Evolutionary conservation across 78 protist species (phyloP).

Genomic region (Dictyostelium firmibasis): DNA sequence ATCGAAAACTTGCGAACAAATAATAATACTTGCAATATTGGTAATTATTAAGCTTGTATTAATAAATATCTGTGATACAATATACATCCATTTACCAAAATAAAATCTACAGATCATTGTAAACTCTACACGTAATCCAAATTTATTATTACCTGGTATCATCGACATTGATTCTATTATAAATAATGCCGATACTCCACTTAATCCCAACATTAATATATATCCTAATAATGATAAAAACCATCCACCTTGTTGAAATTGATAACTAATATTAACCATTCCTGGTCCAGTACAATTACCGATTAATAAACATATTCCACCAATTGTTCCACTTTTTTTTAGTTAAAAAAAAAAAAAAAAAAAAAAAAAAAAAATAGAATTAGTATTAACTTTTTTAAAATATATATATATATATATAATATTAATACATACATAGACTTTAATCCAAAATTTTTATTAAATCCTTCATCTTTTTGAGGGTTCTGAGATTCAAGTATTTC

Average conservation of each 20-base stretch:
- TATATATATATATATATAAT: too few species aligned
- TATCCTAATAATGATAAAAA: conserved; percentile 8
- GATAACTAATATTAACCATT: conserved; percentile 58
- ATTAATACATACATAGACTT: conserved; percentile 16
- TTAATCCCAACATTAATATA: background rate
- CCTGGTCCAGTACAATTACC: conserved; percentile 78
- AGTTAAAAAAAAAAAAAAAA: background rate
- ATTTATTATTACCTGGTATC: conserved; percentile 46
- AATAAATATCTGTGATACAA: conserved; percentile 39
- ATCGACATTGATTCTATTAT: conserved; percentile 58
- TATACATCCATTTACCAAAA: conserved; percentile 61
- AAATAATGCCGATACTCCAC: conserved; percentile 25
- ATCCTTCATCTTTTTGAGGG: background rate
- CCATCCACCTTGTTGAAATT: conserved; percentile 78
- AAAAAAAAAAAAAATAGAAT: background rate
- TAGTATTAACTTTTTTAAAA: too few species aligned
- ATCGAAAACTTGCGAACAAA: conserved; percentile 58
- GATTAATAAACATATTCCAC: conserved; percentile 34
- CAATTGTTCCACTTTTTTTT: conserved; percentile 16
- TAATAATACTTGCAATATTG: conserved; percentile 49
- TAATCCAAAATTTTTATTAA: background rate
- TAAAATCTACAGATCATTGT: conserved; percentile 21
- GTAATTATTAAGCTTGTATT: conserved; percentile 35
- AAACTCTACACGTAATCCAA: conserved; percentile 27
- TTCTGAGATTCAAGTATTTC: background rate